A percentile compares a stretch with the other conserved stretches of the same genome.
phyloP scores from a whole-genome alignment of 768 basidiomycete species.

The Lactifluus subvellereus region DNA sequence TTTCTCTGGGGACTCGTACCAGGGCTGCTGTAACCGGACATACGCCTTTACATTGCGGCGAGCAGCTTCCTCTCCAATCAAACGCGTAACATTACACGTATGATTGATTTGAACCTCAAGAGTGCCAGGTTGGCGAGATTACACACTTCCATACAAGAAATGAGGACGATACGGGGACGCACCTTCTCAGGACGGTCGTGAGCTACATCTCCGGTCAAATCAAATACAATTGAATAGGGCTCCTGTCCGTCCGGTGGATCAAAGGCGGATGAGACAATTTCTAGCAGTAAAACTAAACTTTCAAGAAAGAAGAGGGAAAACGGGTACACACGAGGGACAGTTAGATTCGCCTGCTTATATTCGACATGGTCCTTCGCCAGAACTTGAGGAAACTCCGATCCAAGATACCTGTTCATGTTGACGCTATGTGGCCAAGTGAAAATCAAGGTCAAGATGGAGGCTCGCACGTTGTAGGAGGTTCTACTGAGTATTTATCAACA shows the following conservation, averaged over 20 bases:
- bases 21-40: constrained; percentile 69
- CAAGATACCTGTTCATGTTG: constrained; percentile 55
- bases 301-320: neutral
- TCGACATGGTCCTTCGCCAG: constrained; percentile 66
- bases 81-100: constrained; percentile 62
- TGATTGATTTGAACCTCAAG: constrained; percentile 69
- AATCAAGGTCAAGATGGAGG: constrained; percentile 24
- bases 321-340: constrained; percentile 46
- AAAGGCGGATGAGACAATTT: constrained; percentile 60
- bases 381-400: constrained; percentile 64
- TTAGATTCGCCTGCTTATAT: constrained; percentile 79
- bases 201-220: constrained; percentile 75
- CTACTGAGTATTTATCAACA: constrained; percentile 68
- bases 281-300: constrained; percentile 35
- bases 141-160: neutral
- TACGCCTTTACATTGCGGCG: constrained; percentile 73
- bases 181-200: constrained; percentile 74
- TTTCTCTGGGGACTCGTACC: constrained; percentile 70
- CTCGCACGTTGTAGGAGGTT: constrained; percentile 67
- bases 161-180: constrained; percentile 26
- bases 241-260: constrained; percentile 63
- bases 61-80: constrained; percentile 74
- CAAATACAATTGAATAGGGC: constrained; percentile 79
- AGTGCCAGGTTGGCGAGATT: neutral
- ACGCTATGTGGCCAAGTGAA: constrained; percentile 20